Base-by-base conservation (phyloP, 495 filamentous ascomycete genomes). In the Pseudotulostoma volvatum region DNA sequence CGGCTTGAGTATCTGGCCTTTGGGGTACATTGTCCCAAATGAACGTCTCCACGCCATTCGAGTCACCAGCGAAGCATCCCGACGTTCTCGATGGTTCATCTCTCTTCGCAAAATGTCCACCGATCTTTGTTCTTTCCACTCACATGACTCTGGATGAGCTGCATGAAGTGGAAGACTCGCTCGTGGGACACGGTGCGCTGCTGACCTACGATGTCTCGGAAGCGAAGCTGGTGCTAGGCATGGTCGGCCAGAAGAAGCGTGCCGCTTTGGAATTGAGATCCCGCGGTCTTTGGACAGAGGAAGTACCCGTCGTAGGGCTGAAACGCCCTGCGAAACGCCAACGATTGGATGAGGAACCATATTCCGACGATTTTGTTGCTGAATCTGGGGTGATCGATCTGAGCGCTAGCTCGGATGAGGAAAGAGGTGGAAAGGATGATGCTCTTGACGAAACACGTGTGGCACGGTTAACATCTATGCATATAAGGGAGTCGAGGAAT, bases 231-330 rank as follows among this genome's bases (percentile, higher is more conserved):
- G 53, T 95, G 3, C 58, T 97, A 15, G 84, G 77, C 0, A 81
- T 74, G 38, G 66, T 93, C 18, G 59, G 57, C 0, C 76, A 73
- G 34, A 73, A 74, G 39, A 70, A 73, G 46, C 73, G 88, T 7
- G 84, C 81, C 1, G 65, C 68, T 8, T 72, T 90, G 40, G 88
- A 96, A 58, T 61, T 95, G 28, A 68, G 84, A 32, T 70, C 71
- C 25, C 68, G 66, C 33, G 79, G 64, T 15, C 32, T 74, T 44
- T 79, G 51, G 67, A 79, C 60, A 14, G 76, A 84, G 47, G 64
- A 77, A 11, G 40, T 62, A 19, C 20, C 40, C 11, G 18, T 8
- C 14, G 14, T 32, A n/a, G 11, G 7, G 3, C 1, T 25, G 1
- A 37, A 52, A 15, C 54, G 48, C 1, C 47, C 55, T 7, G 14